phyloP scores from a whole-genome alignment of 2,329 filamentous ascomycete species.

The Monosporascus sp. region DNA sequence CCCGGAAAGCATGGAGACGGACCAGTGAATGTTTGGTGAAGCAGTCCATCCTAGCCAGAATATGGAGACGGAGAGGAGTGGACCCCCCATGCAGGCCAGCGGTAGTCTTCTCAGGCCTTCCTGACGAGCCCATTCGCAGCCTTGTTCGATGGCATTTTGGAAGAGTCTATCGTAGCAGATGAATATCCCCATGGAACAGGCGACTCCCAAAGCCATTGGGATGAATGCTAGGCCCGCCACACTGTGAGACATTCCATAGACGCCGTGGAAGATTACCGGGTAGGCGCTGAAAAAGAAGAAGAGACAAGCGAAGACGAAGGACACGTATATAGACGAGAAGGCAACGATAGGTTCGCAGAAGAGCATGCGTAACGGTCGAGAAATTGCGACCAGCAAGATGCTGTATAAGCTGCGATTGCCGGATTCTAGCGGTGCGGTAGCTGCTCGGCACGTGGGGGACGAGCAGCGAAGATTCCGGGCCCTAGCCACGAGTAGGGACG shows the following conservation, averaged over 20 bases:
- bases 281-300: constrained; percentile 58
- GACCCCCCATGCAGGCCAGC: constrained; percentile 10
- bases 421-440: too few relatives aligned
- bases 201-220: not conserved
- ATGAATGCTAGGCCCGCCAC: constrained; percentile 33
- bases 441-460: too few relatives aligned
- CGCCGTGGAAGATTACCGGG: constrained; percentile 44
- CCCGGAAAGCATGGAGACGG: constrained; percentile 7
- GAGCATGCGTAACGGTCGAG: constrained; percentile 19
- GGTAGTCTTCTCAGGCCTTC: constrained; percentile 11
- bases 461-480: too few relatives aligned
- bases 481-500: too few relatives aligned
- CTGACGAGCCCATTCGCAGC: constrained; percentile 4
- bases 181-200: too few relatives aligned
- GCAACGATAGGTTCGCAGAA: constrained; percentile 35
- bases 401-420: too few relatives aligned
- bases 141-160: not conserved
- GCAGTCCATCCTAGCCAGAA: constrained; percentile 15
- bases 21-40: constrained; percentile 4
- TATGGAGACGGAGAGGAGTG: constrained; percentile 2
- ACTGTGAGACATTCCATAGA: constrained; percentile 32
- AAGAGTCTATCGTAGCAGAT: too few relatives aligned
- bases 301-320: constrained; percentile 46
- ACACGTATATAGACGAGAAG: constrained; percentile 29
- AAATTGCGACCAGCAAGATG: too few relatives aligned